Evolutionary conservation across 78 protist species (phyloP), one percentile per base, ranked within the genome.

Genomic region (Cavenderia fasciculata): DNA sequence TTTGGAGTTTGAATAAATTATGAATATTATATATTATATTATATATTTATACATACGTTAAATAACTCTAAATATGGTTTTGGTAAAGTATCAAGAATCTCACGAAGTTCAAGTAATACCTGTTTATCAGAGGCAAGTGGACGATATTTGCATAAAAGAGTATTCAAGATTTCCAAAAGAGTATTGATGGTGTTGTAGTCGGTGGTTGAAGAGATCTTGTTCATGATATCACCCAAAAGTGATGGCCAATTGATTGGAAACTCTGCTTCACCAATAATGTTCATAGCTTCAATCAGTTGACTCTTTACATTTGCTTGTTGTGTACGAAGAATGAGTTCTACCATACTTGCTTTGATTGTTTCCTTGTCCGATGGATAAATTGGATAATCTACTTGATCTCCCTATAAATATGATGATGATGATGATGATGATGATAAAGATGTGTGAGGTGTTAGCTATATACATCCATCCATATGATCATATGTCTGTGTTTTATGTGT

Each of bases 191-290:
- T 49, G 1, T 36, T 14, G 29, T 29, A 59, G 59, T 91, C 91
- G 16, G 1, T 4, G 21, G 18, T 56, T 0, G 62, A 18, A 19
- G 18, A 38, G 44, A 57, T 47, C 59, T 44, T 57, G 27, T 31
- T 27, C 29, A 91, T 47, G 21, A 73, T 25, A 8, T 79, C 49
- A 23, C 86, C 86, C 18, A 91, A 21, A 5, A 91, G 68, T 16
- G 72, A 5, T 16, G 86, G 79, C 96, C 96, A 94, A 19, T 51
- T 62, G 6, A 2, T 27, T 36, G 96, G 96, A 75, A 94, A 94
- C 84, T 94, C 96, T 0, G 21, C 2, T 6, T 21, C 31, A 43
- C 86, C 49, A 63, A 92, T 79, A 31, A 85, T 25, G 16, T 88
- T 18, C 14, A 92, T 16, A 25, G 92, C 74, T 36, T 72, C 95